phyloP scores from a whole-genome alignment of 352 stramenopile species.

The Globisporangium barbulae region DNA sequence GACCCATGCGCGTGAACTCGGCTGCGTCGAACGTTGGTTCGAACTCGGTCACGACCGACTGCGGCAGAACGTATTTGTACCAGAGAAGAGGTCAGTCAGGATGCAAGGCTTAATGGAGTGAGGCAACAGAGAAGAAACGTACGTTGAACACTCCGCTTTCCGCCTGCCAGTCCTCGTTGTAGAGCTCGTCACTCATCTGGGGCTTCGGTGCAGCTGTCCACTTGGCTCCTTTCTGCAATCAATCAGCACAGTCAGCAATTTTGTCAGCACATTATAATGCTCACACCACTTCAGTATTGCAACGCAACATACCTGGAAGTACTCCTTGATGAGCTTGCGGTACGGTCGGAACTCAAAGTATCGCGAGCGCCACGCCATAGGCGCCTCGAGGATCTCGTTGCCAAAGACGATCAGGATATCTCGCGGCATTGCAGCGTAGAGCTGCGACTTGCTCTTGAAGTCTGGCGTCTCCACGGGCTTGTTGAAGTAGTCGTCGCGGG shows the following conservation, averaged over 20 bases:
- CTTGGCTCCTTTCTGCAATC: conserved; percentile 61
- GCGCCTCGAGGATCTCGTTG: conserved; percentile 88
- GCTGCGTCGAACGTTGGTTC: conserved; percentile 88
- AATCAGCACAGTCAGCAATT: neutral
- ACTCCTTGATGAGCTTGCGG: conserved; percentile 88
- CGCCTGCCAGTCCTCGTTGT: conserved; percentile 85
- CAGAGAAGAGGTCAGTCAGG: neutral
- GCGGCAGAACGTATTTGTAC: neutral
- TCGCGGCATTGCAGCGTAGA: conserved; percentile 88
- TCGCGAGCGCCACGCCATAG: conserved; percentile 88
- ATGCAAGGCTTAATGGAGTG: neutral
- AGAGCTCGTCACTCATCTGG: conserved; percentile 88
- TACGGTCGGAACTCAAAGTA: conserved; percentile 91
- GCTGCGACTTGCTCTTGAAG: conserved; percentile 78
- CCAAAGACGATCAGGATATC: conserved; percentile 89
- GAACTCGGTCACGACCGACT: conserved; percentile 88
- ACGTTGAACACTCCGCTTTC: conserved; percentile 77
- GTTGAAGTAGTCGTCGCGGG: conserved; percentile 64
- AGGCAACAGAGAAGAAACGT: conserved; percentile 5
- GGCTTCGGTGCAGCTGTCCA: conserved; percentile 89
- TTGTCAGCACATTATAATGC: too few relatives aligned
- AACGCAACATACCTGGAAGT: conserved; percentile 60
- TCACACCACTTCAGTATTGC: neutral
- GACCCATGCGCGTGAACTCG: conserved; percentile 89
- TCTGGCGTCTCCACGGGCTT: conserved; percentile 76